A percentile compares a stretch with the other conserved stretches of the same genome.
phyloP scores from a whole-genome alignment of 2,329 filamentous ascomycete genomes.

The Botrytis deweyae region DNA sequence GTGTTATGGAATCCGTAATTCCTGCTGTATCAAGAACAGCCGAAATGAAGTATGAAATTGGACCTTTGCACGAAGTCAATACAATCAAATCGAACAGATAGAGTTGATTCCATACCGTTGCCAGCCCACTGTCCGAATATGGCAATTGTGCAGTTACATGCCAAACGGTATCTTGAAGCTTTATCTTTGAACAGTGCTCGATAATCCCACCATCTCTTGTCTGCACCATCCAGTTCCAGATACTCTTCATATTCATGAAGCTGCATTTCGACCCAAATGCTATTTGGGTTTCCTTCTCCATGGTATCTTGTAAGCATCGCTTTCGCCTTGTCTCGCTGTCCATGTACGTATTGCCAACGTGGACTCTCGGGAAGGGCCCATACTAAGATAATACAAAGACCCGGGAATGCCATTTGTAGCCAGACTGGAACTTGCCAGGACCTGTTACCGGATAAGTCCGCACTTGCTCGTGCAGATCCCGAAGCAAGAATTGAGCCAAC shows the following conservation, averaged over 20 bases:
- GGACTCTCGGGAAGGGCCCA: constrained; percentile 51
- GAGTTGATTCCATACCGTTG: constrained; percentile 27
- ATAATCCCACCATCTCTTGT: constrained; percentile 58
- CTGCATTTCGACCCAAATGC: constrained; percentile 53
- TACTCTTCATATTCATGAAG: constrained; percentile 51
- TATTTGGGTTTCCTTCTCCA: constrained; percentile 50
- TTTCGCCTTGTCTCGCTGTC: constrained; percentile 40
- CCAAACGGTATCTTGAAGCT: constrained; percentile 49
- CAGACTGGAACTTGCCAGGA: constrained; percentile 52
- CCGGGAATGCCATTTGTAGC: constrained; percentile 53
- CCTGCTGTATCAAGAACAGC: constrained; percentile 52
- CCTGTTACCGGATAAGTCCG: constrained; percentile 41
- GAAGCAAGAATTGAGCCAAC: constrained; percentile 54
- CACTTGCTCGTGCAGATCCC: constrained; percentile 52
- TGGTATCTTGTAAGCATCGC: constrained; percentile 49
- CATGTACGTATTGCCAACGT: constrained; percentile 44
- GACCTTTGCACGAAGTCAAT: constrained; percentile 25
- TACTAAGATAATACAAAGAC: constrained; percentile 46
- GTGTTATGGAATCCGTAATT: constrained; percentile 46
- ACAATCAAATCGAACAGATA: background rate
- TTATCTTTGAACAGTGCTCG: constrained; percentile 51
- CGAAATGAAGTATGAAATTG: constrained; percentile 53
- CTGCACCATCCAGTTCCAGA: constrained; percentile 49
- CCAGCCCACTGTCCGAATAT: constrained; percentile 53
- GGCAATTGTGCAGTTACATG: constrained; percentile 51